phyloP scores from a whole-genome alignment of 1,284 basidiomycete species.

The Sphagnurus paluster region DNA sequence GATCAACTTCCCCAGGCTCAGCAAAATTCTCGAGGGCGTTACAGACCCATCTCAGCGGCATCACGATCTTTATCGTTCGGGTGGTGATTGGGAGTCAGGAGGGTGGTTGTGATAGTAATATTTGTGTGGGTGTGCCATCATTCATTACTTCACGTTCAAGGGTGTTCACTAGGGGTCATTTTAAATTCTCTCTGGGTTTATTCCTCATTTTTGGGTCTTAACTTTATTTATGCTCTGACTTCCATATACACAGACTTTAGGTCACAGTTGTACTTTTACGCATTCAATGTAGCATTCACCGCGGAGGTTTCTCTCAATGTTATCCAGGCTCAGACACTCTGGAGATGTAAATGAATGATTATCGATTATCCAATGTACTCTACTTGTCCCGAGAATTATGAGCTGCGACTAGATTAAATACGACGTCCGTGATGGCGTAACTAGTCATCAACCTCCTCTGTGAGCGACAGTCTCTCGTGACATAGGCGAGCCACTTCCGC shows the following conservation, averaged over 20 bases:
- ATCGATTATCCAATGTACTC: not conserved
- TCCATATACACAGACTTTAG: too few relatives aligned
- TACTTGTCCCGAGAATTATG: not conserved
- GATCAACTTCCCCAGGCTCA: conserved; percentile 74
- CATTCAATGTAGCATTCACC: too few relatives aligned
- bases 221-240: too few relatives aligned
- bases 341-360: too few relatives aligned
- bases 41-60: conserved; percentile 52
- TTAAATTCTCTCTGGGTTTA: not conserved
- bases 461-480: conserved; percentile 42
- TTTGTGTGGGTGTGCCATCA: not conserved
- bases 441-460: conserved; percentile 44
- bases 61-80: conserved; percentile 58
- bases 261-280: too few relatives aligned
- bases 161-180: not conserved
- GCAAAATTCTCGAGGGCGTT: conserved; percentile 61
- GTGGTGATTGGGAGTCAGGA: conserved; percentile 69
- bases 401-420: conserved; percentile 1
- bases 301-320: too few relatives aligned
- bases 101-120: conserved; percentile 53
- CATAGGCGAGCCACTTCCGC: conserved; percentile 47
- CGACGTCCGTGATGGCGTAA: not conserved
- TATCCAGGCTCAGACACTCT: too few relatives aligned
- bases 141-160: too few relatives aligned
- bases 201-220: not conserved